Percentiles rank a stretch among this genome's conserved stretches.
These are phyloP conservation scores for Rhododendron molle DNA, from an alignment of 148 eudicot genomes.

Conservation along the genomic window DNA sequence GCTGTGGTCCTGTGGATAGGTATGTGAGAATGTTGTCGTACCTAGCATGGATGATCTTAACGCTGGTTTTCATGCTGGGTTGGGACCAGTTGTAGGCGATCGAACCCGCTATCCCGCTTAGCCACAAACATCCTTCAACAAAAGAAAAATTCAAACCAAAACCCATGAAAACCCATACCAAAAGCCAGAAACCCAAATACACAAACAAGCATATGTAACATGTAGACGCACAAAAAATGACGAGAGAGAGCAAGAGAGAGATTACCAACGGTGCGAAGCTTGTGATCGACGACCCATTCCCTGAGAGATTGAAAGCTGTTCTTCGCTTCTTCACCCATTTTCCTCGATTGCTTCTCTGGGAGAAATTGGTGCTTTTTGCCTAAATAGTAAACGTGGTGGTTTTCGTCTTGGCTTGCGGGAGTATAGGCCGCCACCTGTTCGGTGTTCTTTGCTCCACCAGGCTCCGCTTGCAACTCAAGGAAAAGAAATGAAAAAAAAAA, in stretches of 20 bases:
- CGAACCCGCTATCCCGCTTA: conserved; percentile 66
- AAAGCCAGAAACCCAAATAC: neutral
- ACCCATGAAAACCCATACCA: neutral
- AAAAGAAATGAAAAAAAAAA: too few species aligned
- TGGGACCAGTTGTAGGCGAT: conserved; percentile 87
- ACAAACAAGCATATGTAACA: neutral
- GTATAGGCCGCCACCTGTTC: neutral
- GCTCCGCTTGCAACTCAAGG: too few species aligned
- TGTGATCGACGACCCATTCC: conserved; percentile 52
- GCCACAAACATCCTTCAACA: conserved; percentile 49
- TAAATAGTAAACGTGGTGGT: neutral
- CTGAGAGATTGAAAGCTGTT: conserved; percentile 33
- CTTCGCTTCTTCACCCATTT: conserved; percentile 45
- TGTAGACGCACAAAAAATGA: neutral
- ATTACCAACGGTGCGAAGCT: conserved; percentile 69
- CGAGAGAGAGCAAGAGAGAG: too few species aligned
- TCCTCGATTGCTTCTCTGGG: neutral
- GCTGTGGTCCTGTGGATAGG: neutral
- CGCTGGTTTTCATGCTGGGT: conserved; percentile 85
- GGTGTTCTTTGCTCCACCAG: neutral
- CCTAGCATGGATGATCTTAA: conserved; percentile 80
- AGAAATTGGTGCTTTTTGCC: neutral
- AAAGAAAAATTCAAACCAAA: neutral
- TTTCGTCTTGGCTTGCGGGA: neutral
- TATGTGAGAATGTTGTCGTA: conserved; percentile 11